phyloP scores from a whole-genome alignment of 805 yeast genomes.

The Kluyveromyces dobzhanskii region DNA sequence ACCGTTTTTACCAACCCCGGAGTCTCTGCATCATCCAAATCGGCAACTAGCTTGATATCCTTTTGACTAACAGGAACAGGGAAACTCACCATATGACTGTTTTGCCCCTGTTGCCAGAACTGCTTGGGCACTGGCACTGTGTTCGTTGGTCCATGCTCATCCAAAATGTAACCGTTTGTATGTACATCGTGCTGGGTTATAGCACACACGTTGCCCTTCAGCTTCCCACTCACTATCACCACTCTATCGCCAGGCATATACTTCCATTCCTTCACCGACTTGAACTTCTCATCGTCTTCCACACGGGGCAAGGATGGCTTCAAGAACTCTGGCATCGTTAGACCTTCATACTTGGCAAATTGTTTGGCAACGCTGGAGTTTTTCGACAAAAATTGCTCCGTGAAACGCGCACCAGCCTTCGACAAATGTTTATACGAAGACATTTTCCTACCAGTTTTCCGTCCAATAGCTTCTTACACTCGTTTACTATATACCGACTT shows the following conservation, averaged over 20 bases:
- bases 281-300: constrained; percentile 26
- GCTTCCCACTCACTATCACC: constrained; percentile 58
- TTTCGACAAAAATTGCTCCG: constrained; percentile 24
- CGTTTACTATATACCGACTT: too few relatives aligned
- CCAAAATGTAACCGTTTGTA: constrained; percentile 55
- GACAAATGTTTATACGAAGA: constrained; percentile 26
- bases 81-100: constrained; percentile 59
- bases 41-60: constrained; percentile 70
- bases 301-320: constrained; percentile 29
- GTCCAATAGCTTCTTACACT: too few relatives aligned
- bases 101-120: constrained; percentile 66
- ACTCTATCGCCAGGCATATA: constrained; percentile 72
- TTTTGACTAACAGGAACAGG: constrained; percentile 55
- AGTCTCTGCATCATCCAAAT: constrained; percentile 51
- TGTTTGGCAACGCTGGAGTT: constrained; percentile 25
- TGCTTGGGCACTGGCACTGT: constrained; percentile 61
- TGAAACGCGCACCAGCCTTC: constrained; percentile 32
- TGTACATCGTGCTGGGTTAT: constrained; percentile 51
- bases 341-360: constrained; percentile 24
- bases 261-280: constrained; percentile 45
- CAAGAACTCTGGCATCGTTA: constrained; percentile 31
- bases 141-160: constrained; percentile 59
- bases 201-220: constrained; percentile 66
- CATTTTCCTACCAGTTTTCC: too few relatives aligned
- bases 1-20: constrained; percentile 55